Base-by-base conservation (phyloP, 768 basidiomycete genomes). In the Rhizopogon sp. region DNA sequence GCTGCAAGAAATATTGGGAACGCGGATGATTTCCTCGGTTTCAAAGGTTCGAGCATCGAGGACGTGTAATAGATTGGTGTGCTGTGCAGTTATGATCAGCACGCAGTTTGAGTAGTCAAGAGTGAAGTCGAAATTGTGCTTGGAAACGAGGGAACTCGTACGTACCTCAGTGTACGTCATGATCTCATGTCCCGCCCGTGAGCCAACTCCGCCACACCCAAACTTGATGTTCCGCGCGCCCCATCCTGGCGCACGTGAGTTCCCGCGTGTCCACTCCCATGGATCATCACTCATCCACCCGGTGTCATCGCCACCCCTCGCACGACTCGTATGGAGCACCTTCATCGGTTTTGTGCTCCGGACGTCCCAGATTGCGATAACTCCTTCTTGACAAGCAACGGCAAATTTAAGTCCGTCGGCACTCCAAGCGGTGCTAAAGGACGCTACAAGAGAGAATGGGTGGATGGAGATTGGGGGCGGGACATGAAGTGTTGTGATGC, bases 161-260 rank as follows among this genome's bases (percentile, higher is more conserved):
- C 57, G 50, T 13, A 93, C 92, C 83, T 95, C 93, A 14, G 93
- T 92, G 70, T 94, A 97, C 0, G 83, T 85, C 81, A 96, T 82
- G 1, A 94, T 68, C 69, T 96, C 94, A 57, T 81, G 79, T 25
- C 82, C 80, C 43, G 71, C 63, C 13, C 71, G 70, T 56, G 73
- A 77, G 51, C 70, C 49, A 22, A 72, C 66, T 20, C 82, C 82
- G 2, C 81, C 80, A 10, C 81, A 79, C 55, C 84, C 68, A 70
- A 96, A 97, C 68, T 95, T 95, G 64, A 97, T 84, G 54, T 79
- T 91, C 53, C 94, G 73, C 83, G 87, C 88, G 41, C 92, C 90
- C 83, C 92, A 93, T 1, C 88, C 87, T 3, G 89, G 88, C 0
- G 87, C 86, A 56, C 73, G 77, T 11, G 76, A 74, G 44, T 66